Evolutionary conservation across 2,329 filamentous ascomycete species (phyloP), one percentile per base, ranked within the genome.

Genomic region (Aspergillus sp.): DNA sequence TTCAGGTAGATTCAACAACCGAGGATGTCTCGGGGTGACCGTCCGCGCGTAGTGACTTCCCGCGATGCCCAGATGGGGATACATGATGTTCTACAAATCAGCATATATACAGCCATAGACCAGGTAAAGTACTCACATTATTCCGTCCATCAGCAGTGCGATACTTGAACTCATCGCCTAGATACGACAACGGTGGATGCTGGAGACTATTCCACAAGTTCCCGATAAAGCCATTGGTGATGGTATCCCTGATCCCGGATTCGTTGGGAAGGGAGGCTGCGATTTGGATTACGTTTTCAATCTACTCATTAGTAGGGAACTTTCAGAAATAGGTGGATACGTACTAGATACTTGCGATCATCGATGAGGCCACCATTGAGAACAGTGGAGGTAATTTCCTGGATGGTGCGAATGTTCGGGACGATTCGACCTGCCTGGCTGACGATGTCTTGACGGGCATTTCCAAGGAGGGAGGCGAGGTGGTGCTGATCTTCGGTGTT

Each of bases 11-110:
- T 43, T 40, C 27, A 40, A 40, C 27, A 43, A 40, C 32, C 36
- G 27, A 19, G 32, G 29, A 40, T 46, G 46, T 7, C 40, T 7
- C n/a, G 30, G 39, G 2, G 43, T 43, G 5, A 48, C 37, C 2
- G 40, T 37, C 44, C 43, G 46, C 33, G 46, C 46, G 29, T 48
- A 48, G 7, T 43, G 43, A 13, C 39, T 48, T 11, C 40, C 40
- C 2, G 44, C 44, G 26, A 40, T 46, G 27, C 43, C 43, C 28
- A 45, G 19, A 31, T 45, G 10, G n/a, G 43, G 43, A 19, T 41
- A 28, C 27, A 41, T 33, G 12, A 33, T 32, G 33, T 45, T 45
- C 43, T 45, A 19, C 19, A 19, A 19, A 33, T 33, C 19, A 28
- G 33, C 32, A 27, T 27, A n/a, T 32, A 7, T 7, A 38, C 5